Base-by-base conservation (phyloP, 2,329 filamentous ascomycete species). In the Phoma sp. region DNA sequence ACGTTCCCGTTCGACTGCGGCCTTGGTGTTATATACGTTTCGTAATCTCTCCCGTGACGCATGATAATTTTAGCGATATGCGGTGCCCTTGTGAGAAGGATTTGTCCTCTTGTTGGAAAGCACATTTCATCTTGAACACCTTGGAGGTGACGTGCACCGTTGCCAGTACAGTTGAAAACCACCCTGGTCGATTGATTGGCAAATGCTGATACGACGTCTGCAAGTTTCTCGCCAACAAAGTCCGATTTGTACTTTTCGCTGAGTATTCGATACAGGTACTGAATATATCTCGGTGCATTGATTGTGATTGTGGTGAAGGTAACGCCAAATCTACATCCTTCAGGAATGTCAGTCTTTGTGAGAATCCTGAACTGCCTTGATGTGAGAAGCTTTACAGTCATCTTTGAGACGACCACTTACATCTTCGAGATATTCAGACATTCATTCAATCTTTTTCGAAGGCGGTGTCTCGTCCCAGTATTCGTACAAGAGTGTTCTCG, bases 21-120 rank as follows among this genome's bases (percentile, higher is more conserved):
- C n/a, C 61, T 47, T 10, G 61, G 61, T 41, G 62, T 64, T 10
- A 64, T 60, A 22, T 64, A 64, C 11, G 61, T 64, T 25, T 64
- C 59, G 25, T 64, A 62, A 22, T 64, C 61, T 24, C 52, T 60
- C 4, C 61, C 61, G 48, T 64, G 61, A 4, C 61, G 54, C 61
- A 64, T 64, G 2, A 62, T 47, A n/a, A 60, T 64, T 27, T 55
- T 50, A 0, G 33, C 9, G 18, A 64, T 55, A 4, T 60, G 57
- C 6, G 59, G 59, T 30, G 61, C 61, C 43, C 52, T 40, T 13
- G 55, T 55, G 10, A 64, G 51, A 9, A 64, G 47, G 10, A 64
- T 59, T n/a, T 64, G 61, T 9, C 59, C 61, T 39, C 61, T 42
- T 14, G 58, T 58, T 9, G 57, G 59, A 40, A 59, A 62, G 30